Percentiles rank a stretch among this genome's conserved stretches.
These are phyloP conservation scores for Moesziomyces sp. DNA, from an alignment of 1,284 basidiomycete species.

Conservation along the genomic window DNA sequence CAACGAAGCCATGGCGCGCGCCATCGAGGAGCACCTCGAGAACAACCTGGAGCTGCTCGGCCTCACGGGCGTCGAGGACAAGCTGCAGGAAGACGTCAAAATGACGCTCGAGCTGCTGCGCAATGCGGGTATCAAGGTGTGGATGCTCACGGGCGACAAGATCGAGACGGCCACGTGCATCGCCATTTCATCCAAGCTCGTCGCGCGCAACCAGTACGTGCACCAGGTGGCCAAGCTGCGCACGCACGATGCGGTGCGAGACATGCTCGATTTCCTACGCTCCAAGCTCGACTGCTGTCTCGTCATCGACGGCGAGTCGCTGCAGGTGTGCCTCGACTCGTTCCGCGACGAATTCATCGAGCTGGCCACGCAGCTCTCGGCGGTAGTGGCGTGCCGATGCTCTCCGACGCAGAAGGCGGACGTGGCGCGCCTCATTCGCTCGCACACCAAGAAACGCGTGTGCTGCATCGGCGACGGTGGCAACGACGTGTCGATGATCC, in stretches of 20 bases:
- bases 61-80: constrained; percentile 97
- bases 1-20: constrained; percentile 80
- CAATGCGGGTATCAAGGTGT: constrained; percentile 98
- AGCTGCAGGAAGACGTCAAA: constrained; percentile 96
- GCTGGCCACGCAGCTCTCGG: constrained; percentile 92
- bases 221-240: constrained; percentile 93
- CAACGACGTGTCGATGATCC: constrained; percentile 96
- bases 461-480: constrained; percentile 98
- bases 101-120: constrained; percentile 89
- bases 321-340: constrained; percentile 89
- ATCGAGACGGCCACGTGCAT: constrained; percentile 99
- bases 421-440: constrained; percentile 89
- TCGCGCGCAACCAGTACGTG: constrained; percentile 95
- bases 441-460: constrained; percentile 89
- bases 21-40: constrained; percentile 83
- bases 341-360: constrained; percentile 95
- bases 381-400: constrained; percentile 96
- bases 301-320: constrained; percentile 97
- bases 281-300: constrained; percentile 96
- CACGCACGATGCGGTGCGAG: constrained; percentile 81
- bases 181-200: constrained; percentile 94
- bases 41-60: constrained; percentile 90
- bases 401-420: constrained; percentile 99
- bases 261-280: constrained; percentile 93
- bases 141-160: constrained; percentile 99